Percentiles rank a stretch among this genome's conserved stretches.
phyloP scores from a whole-genome alignment of 768 basidiomycete species.

The Phaffia australis region DNA sequence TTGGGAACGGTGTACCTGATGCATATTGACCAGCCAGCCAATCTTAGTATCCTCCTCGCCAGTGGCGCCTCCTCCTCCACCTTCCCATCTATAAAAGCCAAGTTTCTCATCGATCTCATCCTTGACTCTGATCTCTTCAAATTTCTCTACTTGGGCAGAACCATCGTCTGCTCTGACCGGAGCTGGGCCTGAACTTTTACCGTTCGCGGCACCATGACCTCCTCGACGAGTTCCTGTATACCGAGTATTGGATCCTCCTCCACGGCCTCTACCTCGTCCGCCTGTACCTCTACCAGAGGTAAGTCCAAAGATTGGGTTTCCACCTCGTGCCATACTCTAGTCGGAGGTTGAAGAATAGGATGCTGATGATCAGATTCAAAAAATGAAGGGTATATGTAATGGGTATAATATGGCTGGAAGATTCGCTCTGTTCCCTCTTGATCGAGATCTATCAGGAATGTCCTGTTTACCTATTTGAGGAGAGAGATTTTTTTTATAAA shows the following conservation, averaged over 20 bases:
- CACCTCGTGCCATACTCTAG: slow-evolving; percentile 2
- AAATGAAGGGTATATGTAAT: no score
- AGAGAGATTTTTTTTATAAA: background rate
- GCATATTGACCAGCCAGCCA: slow-evolving; percentile 98
- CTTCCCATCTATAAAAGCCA: slow-evolving; percentile 70
- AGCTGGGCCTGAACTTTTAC: slow-evolving; percentile 33
- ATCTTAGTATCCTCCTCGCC: slow-evolving; percentile 44
- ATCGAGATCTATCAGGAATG: background rate
- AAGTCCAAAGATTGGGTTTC: slow-evolving; percentile 30
- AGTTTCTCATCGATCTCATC: slow-evolving; percentile 92
- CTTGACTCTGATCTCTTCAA: slow-evolving; percentile 60
- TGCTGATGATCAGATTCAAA: background rate
- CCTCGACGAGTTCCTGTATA: slow-evolving; percentile 43
- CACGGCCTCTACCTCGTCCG: slow-evolving; percentile 26
- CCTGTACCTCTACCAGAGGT: slow-evolving; percentile 28
- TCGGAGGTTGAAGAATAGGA: background rate
- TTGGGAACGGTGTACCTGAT: slow-evolving; percentile 55
- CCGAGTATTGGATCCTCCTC: slow-evolving; percentile 36
- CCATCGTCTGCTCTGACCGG: slow-evolving; percentile 74
- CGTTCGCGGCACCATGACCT: slow-evolving; percentile 40
- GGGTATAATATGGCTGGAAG: background rate
- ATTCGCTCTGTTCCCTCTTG: background rate
- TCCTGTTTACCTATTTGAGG: background rate
- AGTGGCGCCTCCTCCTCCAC: slow-evolving; percentile 46
- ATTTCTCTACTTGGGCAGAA: slow-evolving; percentile 69